Base-by-base conservation (phyloP, 2,329 filamentous ascomycete genomes). In the Pseudocercospora macadamiae region DNA sequence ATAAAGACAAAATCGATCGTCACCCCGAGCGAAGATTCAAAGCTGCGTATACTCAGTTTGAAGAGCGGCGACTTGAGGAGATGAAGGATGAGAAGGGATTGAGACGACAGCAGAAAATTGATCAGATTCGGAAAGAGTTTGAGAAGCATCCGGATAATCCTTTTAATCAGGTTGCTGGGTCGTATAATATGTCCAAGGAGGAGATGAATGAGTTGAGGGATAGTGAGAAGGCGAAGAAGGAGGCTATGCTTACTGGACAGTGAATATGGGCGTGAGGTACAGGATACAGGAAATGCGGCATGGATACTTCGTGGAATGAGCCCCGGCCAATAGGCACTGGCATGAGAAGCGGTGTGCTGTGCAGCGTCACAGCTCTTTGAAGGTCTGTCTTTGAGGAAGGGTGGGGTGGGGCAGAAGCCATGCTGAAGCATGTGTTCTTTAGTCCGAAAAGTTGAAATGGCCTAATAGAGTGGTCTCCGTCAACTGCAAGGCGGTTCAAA, bases 121-220 rank as follows among this genome's bases (percentile, higher is more conserved):
- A 93, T 64, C 82, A 88, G 71, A 90, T 96, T 66, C 78, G 85
- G 63, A 96, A 96, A 81, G 95, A 97, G 79, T 99, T 97, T 75
- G 89, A 96, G 76, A 96, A 91, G 81, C 90, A 89, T 70, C 88
- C 90, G 1, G 93, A 97, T 69, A 99, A 99, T 75, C 95, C 95
- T 12, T 95, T 96, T 79, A 96, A 96, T 78, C 91, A 96, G 78
- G 87, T 88, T 14, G 85, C 80, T 52, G 90, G 86, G 2, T 75
- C 81, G 2, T 96, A 91, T 77, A 90, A 99, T 75, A 85, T 90
- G 54, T 84, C 83, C 19, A 89, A 85, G 76, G 90, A 91, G 3
- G 93, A 99, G 69, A 70, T 96, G 44, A 81, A 81, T 49, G 81
- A 84, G 49, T 77, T 93, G 59, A 84, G 86, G 39, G 75, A 82